Base-by-base conservation (phyloP, 352 stramenopile genomes). In the Globisporangium solare region DNA sequence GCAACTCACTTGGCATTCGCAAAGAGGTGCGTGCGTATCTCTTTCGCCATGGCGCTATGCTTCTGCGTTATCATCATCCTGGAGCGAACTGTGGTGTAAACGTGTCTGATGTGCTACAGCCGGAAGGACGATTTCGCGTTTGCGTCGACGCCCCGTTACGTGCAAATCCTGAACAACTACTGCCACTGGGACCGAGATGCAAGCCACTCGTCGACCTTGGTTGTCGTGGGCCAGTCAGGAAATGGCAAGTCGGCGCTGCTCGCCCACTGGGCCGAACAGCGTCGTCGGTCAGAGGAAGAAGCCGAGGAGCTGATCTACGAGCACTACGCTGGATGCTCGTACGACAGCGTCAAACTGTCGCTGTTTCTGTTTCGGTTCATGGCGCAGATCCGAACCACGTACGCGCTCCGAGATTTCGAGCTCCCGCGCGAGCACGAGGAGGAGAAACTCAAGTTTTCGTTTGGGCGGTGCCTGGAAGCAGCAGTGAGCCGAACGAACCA, bases 361-460 rank as follows among this genome's bases (percentile, higher is more conserved):
- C 62, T 90, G 43, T 89, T 91, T 63, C 70, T 93, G 21, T 93
- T 89, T 59, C 76, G 84, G 24, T 77, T 91, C 54, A 92, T 94
- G 80, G 71, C 76, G 49, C 74, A 92, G 56, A 69, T 94, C 60
- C 89, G 89, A 42, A 67, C 76, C 20, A 80, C 76, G 20, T 89
- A 85, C 45, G 71, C 49, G 8, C 73, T 94, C n/a, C 70, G 74
- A 0, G 84, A 94, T 22, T 94, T 94, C 51, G 84, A 94, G 51
- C 67, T 92, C 7, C 82, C 82, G 12, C 76, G 66, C 27, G 82
- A 91, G 24, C 74, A 92, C 58, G 82, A 94, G 43, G 84, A 94
- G 57, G 82, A 94, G 51, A 92, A 92, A 56, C 74, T 94, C 60
- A 92, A 91, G 59, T 94, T 92, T 21, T 92, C 84, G 0, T 81